A percentile compares a stretch with the other conserved stretches of the same genome.
phyloP scores from a whole-genome alignment of 495 filamentous ascomycete genomes.

The Beverwykella pulmonaria region DNA sequence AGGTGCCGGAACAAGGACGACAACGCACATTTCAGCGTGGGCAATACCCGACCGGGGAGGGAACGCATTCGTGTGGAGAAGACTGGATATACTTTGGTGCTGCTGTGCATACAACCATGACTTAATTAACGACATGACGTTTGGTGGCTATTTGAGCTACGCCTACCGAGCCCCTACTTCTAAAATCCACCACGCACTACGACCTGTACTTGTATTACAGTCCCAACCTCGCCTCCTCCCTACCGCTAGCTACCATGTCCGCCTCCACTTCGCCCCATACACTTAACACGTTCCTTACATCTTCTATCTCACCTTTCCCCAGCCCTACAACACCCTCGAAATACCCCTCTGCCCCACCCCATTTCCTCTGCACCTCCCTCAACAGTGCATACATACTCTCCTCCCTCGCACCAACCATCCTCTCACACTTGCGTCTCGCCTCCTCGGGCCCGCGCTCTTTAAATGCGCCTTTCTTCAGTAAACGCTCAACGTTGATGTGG shows the following conservation, averaged over 20 bases:
- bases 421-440: conserved; percentile 23
- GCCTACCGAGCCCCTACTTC: too few species aligned
- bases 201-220: too few species aligned
- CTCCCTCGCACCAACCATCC: conserved; percentile 30
- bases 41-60: background rate
- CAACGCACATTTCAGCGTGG: too few species aligned
- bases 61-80: background rate
- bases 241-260: too few species aligned
- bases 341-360: conserved; percentile 26
- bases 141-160: too few species aligned
- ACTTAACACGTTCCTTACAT: conserved; percentile 15
- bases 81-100: background rate
- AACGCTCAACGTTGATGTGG: conserved; percentile 23
- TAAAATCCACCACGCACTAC: too few species aligned
- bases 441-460: conserved; percentile 16
- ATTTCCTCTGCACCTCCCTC: conserved; percentile 21
- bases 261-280: background rate
- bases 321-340: conserved; percentile 19
- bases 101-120: background rate
- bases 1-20: too few species aligned
- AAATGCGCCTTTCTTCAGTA: conserved; percentile 33
- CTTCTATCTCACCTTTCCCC: conserved; percentile 13
- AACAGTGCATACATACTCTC: conserved; percentile 34
- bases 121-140: background rate
- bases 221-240: too few species aligned